Evolutionary conservation across 495 filamentous ascomycete genomes (phyloP).

Genomic region (Neurospora intermedia): DNA sequence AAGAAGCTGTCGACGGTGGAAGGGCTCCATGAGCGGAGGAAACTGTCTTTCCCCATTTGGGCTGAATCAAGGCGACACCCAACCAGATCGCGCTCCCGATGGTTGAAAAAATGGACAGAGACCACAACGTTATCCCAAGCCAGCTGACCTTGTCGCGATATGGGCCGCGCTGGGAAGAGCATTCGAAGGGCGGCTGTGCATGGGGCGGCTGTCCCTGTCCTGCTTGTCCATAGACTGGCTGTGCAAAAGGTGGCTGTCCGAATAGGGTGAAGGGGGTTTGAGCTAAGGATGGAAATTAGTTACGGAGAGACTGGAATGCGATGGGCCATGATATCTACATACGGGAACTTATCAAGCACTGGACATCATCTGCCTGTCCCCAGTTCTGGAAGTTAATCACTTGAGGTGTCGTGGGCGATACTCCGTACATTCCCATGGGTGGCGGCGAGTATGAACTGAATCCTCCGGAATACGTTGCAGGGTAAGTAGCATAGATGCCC

Average conservation of each 20-base stretch:
- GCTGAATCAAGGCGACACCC: conserved; percentile 44
- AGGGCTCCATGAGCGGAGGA: conserved; percentile 32
- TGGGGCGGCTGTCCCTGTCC: not conserved
- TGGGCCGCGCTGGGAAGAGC: not conserved
- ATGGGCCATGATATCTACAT: not conserved
- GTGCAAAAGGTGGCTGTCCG: not conserved
- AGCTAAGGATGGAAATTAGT: not conserved
- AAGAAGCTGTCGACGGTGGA: conserved; percentile 44
- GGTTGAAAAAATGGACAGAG: conserved; percentile 57
- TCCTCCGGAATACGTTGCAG: not conserved
- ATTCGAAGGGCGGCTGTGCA: not conserved
- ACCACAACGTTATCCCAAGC: conserved; percentile 45
- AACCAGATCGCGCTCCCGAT: conserved; percentile 56
- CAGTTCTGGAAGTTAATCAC: not conserved
- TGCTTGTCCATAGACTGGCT: not conserved
- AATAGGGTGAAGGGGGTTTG: not conserved
- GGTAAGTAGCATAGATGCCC: not conserved
- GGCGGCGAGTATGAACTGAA: not conserved
- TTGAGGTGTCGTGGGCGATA: not conserved
- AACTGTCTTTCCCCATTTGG: conserved; percentile 47
- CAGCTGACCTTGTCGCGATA: conserved; percentile 34
- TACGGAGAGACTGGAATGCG: too few relatives aligned
- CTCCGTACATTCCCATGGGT: not conserved
- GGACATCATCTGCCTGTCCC: not conserved
- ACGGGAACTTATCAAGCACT: not conserved